A percentile compares a stretch with the other conserved stretches of the same genome.
phyloP scores from a whole-genome alignment of 495 filamentous ascomycete species.

The Hypoxylon lenormandii region DNA sequence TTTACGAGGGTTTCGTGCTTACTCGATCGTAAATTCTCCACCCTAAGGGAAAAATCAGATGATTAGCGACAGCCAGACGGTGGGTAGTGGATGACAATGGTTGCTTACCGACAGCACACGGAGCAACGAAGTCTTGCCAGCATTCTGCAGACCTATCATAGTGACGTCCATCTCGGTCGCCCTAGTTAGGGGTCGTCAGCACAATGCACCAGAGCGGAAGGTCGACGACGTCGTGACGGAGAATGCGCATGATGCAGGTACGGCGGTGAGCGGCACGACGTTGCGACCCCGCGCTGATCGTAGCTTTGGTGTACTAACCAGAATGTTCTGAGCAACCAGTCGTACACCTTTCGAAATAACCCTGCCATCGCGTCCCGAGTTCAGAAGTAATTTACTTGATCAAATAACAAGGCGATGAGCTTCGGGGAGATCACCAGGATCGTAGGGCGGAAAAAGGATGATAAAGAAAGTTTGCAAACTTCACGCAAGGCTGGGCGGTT shows the following conservation, averaged over 20 bases:
- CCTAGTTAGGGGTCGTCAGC: slow-evolving; percentile 66
- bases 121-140: slow-evolving; percentile 94
- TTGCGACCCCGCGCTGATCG: slow-evolving; percentile 37
- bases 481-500: slow-evolving; percentile 43
- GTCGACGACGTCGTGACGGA: slow-evolving; percentile 36
- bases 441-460: slow-evolving; percentile 20
- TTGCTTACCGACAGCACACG: slow-evolving; percentile 89
- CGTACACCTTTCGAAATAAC: slow-evolving; percentile 92
- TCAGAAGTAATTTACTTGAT: slow-evolving; percentile 29
- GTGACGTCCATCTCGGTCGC: slow-evolving; percentile 99
- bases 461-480: slow-evolving; percentile 34
- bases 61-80: slow-evolving; percentile 37
- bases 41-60: slow-evolving; percentile 68
- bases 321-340: slow-evolving; percentile 97
- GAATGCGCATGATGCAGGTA: slow-evolving; percentile 43
- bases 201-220: slow-evolving; percentile 25
- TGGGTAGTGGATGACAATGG: slow-evolving; percentile 16
- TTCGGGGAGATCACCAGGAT: slow-evolving; percentile 24
- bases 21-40: slow-evolving; percentile 99
- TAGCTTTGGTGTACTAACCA: slow-evolving; percentile 75
- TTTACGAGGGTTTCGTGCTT: slow-evolving; percentile 61
- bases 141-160: slow-evolving; percentile 98
- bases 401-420: slow-evolving; percentile 22
- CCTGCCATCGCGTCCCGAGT: slow-evolving; percentile 73
- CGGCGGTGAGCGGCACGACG: slow-evolving; percentile 38